Evolutionary conservation across 331 rosid species (phyloP), one percentile per base, ranked within the genome.

Genomic region (Pyrus hybrid): DNA sequence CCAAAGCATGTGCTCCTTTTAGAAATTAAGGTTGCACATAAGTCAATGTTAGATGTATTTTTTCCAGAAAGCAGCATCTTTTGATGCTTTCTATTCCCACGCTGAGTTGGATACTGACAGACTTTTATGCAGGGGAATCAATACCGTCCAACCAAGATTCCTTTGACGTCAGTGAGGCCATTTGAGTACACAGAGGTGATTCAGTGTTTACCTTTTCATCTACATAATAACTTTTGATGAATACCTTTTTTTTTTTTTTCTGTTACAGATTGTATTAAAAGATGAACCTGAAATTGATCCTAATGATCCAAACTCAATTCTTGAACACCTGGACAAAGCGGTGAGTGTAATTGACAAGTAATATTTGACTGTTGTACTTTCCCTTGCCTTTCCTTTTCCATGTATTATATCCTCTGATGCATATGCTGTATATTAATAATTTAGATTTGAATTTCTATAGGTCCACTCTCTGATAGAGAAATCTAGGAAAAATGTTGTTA

Each of bases 111-210:
- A 64, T 68, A 54, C 68, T 68, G 61, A 76, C 75, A 76, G 61
- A 68, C 77, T 16, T 75, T 71, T 67, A 75, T 77, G 43, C 77
- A 95, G 99, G 99, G 97, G 54, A 95, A 89, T 80, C 99, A 89
- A 73, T 95, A 95, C 82, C 97, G 99, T 70, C 97, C 99, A 72
- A 95, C 97, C 76, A 95, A 92, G 87, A 90, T 95, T 80, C 99
- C 97, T 64, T 84, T 95, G 84, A 84, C 67, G 33, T 90, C 99
- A 43, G 99, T 95, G 80, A 91, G 99, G 84, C 96, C 97, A 68
- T 95, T 95, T 76, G 97, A 92, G 81, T 92, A 95, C 80, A 83
- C 97, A 33, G 97, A 92, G 97, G 99, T 90, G 82, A 47, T 80
- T 67, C 75, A 69, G 54, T 77, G 45, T 25, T 41, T 62, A 37